Evolutionary conservation across 2,329 filamentous ascomycete genomes (phyloP).

Genomic region (Cladosporium velox): DNA sequence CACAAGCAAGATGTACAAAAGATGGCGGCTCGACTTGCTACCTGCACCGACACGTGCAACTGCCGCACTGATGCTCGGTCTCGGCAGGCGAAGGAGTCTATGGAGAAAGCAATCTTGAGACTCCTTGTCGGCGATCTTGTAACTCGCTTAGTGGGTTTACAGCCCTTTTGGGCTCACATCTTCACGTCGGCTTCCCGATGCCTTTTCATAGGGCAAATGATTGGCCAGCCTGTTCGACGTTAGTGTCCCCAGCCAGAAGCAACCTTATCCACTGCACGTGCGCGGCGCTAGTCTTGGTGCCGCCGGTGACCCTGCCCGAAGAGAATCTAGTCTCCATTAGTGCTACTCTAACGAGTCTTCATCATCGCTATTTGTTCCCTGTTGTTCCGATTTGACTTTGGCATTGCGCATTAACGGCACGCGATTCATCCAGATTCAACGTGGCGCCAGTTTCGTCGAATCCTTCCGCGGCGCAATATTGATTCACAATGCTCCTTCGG

Average conservation of each 20-base stretch:
- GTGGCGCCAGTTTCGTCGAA: not conserved
- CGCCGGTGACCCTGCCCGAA: not conserved
- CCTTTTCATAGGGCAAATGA: not conserved
- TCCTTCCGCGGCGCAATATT: not conserved
- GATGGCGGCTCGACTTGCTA: not conserved
- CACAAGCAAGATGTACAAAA: constrained; percentile 6
- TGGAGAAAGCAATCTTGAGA: not conserved
- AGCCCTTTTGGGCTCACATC: not conserved
- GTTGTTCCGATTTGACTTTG: not conserved
- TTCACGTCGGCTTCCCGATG: not conserved
- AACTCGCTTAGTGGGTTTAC: constrained; percentile 2
- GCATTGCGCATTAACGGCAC: not conserved
- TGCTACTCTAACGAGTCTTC: not conserved
- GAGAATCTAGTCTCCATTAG: not conserved
- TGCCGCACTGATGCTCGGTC: constrained; percentile 5
- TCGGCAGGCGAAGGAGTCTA: not conserved
- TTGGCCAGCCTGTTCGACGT: not conserved
- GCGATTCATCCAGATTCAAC: not conserved
- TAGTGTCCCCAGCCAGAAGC: not conserved
- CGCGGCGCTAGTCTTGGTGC: not conserved
- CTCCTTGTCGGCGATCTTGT: constrained; percentile 10
- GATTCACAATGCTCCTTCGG: constrained; percentile 3
- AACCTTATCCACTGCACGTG: constrained; percentile 2
- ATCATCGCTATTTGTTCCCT: not conserved
- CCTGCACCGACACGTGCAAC: not conserved